Evolutionary conservation across 345 rosid genomes (phyloP), one percentile per base, ranked within the genome.

Genomic region (Punica granatum): DNA sequence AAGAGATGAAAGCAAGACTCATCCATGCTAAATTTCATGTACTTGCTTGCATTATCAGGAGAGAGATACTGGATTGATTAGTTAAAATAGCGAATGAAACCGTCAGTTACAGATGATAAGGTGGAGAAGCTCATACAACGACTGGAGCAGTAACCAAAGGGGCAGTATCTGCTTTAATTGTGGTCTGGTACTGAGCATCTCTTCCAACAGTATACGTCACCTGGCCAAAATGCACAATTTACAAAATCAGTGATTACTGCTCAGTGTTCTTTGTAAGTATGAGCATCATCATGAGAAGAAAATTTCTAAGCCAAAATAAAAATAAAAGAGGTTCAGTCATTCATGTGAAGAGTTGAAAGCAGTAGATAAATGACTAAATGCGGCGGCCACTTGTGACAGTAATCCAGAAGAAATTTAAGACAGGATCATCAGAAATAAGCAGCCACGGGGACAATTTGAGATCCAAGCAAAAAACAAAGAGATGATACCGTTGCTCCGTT

Each of bases 201-300:
- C 89, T 90, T 73, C 98, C 97, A 33, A 76, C 96, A 60, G 92
- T 93, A 51, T 75, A 85, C 70, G 83, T 93, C 69, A 93, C 90
- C 98, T 93, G 89, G 69, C 13, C 59, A 23, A 51, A 49, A 54
- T 46, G 41, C 39, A 63, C 37, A 59, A 70, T n/a, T 30, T 33
- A 62, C 18, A 69, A 36, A n/a, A 51, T 43, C 63, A 32, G 37
- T 19, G 5, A 49, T 66, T 6, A 21, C n/a, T 14, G 35, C 25
- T 31, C n/a, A 28, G 68, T 32, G 44, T 36, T 21, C 6, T n/a
- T n/a, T 51, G 23, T 11, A 46, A 46, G 23, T 23, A 46, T 46
- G 51, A 1, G n/a, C 51, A 16, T 46, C 2, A 19, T 46, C 1
- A 46, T 51, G 28, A 51, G n/a, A 51, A 46, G 28, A 28, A 12